Percentiles rank a stretch among this genome's conserved stretches.
Conservation (phyloP, 371 early-diverging fungal species). For the Haplosporangium sp. region DNA sequence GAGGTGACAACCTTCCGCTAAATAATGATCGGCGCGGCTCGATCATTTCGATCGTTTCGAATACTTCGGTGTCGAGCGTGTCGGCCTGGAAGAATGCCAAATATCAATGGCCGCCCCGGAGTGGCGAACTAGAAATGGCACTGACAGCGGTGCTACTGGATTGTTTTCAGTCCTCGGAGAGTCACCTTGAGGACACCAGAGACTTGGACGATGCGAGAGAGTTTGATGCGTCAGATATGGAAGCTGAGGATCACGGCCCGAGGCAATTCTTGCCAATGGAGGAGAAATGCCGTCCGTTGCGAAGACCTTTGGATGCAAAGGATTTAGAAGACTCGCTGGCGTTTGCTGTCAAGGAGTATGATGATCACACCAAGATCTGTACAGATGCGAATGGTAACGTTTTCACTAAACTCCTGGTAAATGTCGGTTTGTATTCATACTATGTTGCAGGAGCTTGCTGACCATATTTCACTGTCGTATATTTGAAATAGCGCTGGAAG, state of each 20-base stretch:
- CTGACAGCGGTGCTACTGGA: slow-evolving; percentile 59
- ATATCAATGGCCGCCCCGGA: slow-evolving; percentile 59
- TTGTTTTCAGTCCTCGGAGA: slow-evolving; percentile 25
- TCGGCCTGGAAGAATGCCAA: slow-evolving; percentile 3
- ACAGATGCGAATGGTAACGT: slow-evolving; percentile 56
- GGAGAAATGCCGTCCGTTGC: slow-evolving; percentile 2
- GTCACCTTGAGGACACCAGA: not conserved
- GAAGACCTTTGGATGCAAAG: slow-evolving; percentile 13
- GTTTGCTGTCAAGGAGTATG: slow-evolving; percentile 56
- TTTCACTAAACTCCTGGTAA: not conserved
- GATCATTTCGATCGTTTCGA: not conserved
- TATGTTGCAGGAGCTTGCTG: not conserved
- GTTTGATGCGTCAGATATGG: slow-evolving; percentile 16
- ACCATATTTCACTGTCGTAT: not conserved
- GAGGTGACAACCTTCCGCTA: not conserved
- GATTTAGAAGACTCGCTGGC: slow-evolving; percentile 58
- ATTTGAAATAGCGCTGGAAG: slow-evolving; percentile 49
- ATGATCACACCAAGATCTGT: slow-evolving; percentile 40
- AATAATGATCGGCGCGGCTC: not conserved
- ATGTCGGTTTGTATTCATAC: not conserved
- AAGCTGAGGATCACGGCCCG: slow-evolving; percentile 2
- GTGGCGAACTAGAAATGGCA: slow-evolving; percentile 57
- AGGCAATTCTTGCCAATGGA: not conserved
- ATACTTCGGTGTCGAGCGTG: not conserved
- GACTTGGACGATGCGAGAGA: slow-evolving; percentile 8